Evolutionary conservation across 2,329 filamentous ascomycete genomes (phyloP).

Genomic region (Colletotrichum godetiae): DNA sequence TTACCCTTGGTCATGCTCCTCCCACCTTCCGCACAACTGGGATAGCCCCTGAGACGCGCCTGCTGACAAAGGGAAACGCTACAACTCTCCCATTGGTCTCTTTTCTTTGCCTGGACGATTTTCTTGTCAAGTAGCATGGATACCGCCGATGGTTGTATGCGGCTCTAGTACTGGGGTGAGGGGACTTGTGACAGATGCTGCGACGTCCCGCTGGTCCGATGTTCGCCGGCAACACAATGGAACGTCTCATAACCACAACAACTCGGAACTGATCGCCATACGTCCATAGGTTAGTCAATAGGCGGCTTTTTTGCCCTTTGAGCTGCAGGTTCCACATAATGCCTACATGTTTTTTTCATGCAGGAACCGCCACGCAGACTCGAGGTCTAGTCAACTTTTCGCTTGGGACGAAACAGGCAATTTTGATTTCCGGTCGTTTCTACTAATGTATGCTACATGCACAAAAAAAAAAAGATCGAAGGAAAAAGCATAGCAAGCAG

Average conservation of each 20-base stretch:
- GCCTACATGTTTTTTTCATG: neutral
- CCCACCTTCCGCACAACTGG: neutral
- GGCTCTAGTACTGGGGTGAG: slow-evolving; percentile 11
- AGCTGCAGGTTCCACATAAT: neutral
- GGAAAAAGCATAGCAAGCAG: neutral
- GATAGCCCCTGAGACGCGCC: neutral
- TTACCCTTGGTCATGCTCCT: neutral
- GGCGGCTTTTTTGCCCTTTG: neutral
- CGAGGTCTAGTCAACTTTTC: neutral
- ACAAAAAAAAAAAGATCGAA: neutral
- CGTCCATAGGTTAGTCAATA: neutral
- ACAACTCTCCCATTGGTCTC: slow-evolving; percentile 14
- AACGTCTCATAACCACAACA: neutral
- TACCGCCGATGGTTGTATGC: slow-evolving; percentile 1
- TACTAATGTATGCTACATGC: neutral
- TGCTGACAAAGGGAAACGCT: slow-evolving; percentile 10
- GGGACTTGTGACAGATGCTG: slow-evolving; percentile 30
- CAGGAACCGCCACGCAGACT: neutral
- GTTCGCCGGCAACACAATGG: neutral
- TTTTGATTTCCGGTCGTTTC: neutral
- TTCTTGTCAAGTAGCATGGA: neutral
- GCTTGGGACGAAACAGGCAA: neutral
- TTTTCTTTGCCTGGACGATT: too few species aligned
- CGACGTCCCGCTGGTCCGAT: slow-evolving; percentile 27
- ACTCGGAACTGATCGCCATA: slow-evolving; percentile 13